A percentile compares a stretch with the other conserved stretches of the same genome.
phyloP scores from a whole-genome alignment of 202 grass and related monocot species.

The Setaria viridis region DNA sequence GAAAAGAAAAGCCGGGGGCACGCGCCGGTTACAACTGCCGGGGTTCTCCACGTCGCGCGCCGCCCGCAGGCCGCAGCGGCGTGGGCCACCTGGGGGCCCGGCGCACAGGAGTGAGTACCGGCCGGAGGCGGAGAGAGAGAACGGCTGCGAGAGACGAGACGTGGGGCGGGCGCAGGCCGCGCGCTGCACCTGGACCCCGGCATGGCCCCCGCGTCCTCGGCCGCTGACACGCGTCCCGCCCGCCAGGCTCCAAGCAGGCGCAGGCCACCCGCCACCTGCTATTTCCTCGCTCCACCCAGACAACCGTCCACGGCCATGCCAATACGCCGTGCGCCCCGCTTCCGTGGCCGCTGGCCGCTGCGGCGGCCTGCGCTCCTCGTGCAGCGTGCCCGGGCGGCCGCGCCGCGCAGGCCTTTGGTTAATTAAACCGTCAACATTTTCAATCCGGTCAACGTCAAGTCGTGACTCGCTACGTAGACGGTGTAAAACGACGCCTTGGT shows the following conservation, averaged over 20 bases:
- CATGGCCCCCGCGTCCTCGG: slow-evolving; percentile 12
- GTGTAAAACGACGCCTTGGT: too few relatives aligned
- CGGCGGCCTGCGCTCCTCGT: not conserved
- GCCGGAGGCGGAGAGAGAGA: not conserved
- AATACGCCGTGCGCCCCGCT: not conserved
- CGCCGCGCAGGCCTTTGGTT: not conserved
- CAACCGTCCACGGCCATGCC: slow-evolving; percentile 6
- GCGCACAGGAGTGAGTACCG: not conserved
- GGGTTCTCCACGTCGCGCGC: slow-evolving; percentile 30
- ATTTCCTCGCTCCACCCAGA: not conserved
- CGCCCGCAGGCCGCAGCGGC: not conserved
- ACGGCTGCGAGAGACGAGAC: slow-evolving; percentile 2
- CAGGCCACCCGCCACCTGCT: not conserved
- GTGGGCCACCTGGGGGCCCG: not conserved
- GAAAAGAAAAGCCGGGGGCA: not conserved
- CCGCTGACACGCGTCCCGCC: slow-evolving; percentile 49
- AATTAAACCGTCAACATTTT: not conserved
- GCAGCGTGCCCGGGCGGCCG: not conserved
- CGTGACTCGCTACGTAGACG: not conserved
- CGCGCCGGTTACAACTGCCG: slow-evolving; percentile 31
- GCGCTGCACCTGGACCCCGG: slow-evolving; percentile 51
- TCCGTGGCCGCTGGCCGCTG: not conserved
- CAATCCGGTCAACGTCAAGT: not conserved
- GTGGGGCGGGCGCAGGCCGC: not conserved
- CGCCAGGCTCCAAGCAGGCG: not conserved